Evolutionary conservation across 768 basidiomycete species (phyloP), one percentile per base, ranked within the genome.

Genomic region (Cystofilobasidium bisporidii): DNA sequence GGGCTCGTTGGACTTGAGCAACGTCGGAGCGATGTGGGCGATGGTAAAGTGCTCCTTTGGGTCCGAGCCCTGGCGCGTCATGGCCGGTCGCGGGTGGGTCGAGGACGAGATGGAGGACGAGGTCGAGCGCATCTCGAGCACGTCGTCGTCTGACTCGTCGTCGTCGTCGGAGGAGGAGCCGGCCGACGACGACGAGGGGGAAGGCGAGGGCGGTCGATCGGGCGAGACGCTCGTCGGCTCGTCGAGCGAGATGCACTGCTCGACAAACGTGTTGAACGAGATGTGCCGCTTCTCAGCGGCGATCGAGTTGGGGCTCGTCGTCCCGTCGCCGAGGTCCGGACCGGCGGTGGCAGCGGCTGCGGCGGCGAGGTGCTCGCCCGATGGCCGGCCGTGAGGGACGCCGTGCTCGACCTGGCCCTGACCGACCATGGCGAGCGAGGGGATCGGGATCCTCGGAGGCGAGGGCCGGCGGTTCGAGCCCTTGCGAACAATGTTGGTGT

Each of bases 181-280:
- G 36, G 36, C n/a, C n/a, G n/a, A n/a, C 70, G 20, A 71, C 71
- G 20, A 67, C 70, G n/a, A n/a, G n/a, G n/a, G n/a, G n/a, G n/a
- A n/a, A 20, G 63, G 61, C 28, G 58, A 45, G 30, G 38, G 41
- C 43, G 60, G 57, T 20, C 68, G 70, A 61, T 65, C 74, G 63
- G 59, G 72, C 57, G 50, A 48, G 57, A 68, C 58, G 26, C 45
- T 48, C 45, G 66, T 71, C 3, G 77, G 75, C 36, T 78, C 76
- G 70, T 80, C 79, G 56, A 81, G 72, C 8, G 79, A 78, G 71
- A 99, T 94, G 74, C 85, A 91, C 76, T 97, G 94, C 76, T 96
- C 89, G 45, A 99, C 94, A 75, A 93, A 96, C 0, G 93, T 94
- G 77, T 97, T 98, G 82, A 98, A 98, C 72, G 83, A 87, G 79